Evolutionary conservation across 2,329 filamentous ascomycete species (phyloP), one percentile per base, ranked within the genome.

Genomic region (Aspergillus intermedius): DNA sequence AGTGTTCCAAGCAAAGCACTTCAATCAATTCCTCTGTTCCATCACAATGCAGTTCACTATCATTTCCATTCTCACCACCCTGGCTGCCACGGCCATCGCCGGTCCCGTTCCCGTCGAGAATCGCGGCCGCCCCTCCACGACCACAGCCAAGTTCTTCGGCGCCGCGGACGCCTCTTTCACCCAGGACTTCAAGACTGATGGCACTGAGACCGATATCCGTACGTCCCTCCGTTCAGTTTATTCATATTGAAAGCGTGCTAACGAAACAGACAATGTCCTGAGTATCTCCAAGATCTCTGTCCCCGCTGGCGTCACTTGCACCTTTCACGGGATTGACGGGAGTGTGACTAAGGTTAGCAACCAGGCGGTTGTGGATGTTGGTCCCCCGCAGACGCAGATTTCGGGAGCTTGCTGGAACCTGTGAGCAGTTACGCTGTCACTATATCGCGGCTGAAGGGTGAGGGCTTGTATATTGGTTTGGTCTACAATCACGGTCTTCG

Each of bases 321-420:
- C 49, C 21, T 60, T 60, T 49, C 32, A 52, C 5, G 58, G 58
- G 13, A 43, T 59, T 34, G 57, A 60, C 13, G 30, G 49, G 40
- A 46, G 49, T n/a, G 44, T 51, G 12, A 60, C 58, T 4, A 49
- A 49, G 12, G 53, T 60, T 17, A 45, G 37, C 34, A 52, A 53
- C n/a, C 44, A 28, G 1, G 44, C 32, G 3, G 50, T 45, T 10
- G 54, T 60, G 3, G 55, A 59, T 30, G 58, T 60, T 21, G 58
- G 57, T 2, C 57, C 57, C 19, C 58, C 58, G 6, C 58, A 60
- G 53, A 59, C 55, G 12, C 59, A 61, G 45, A 30, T 50, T 28
- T 47, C 50, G 23, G 58, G 56, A 7, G 40, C 49, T 12, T 60
- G 58, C 51, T 30, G 25, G 25, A 30, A 30, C 9, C 9, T 30